Base-by-base conservation (phyloP, 2,329 filamentous ascomycete genomes). In the Cladosporium sp. region DNA sequence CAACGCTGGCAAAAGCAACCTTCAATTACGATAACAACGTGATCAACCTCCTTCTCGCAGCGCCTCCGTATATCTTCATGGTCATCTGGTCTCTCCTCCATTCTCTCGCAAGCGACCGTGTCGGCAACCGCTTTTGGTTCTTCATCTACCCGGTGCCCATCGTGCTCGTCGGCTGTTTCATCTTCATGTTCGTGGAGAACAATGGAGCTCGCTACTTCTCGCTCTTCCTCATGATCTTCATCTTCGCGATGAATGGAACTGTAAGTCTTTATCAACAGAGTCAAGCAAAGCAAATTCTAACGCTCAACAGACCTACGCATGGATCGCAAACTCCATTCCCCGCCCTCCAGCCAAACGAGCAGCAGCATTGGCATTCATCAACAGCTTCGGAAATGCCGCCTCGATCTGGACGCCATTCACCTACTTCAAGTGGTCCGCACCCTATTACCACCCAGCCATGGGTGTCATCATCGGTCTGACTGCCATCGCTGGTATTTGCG, bases 21-120 rank as follows among this genome's bases (percentile, higher is more conserved):
- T 65, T 96, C n/a, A 85, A 95, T 74, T 95, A 83, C 75, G 78
- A 81, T 17, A 28, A 37, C 20, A 83, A 87, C 9, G 76, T 89
- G 3, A 79, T 76, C 40, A 77, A 75, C 1, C 76, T 76, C 47
- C 73, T 78, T 12, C 67, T 78, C 3, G 74, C 76, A 57, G 75
- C 75, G 0, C 76, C 75, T 1, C 76, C 76, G 0, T 76, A 76
- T 55, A 66, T 66, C 34, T 67, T 73, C 58, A 66, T 69, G 8
- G 70, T 71, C 42, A 59, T 63, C 30, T 80, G 74, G 66, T 77
- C 75, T 37, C 64, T 82, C 22, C 63, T 64, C 5, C 78, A 82
- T 66, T 75, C 76, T 4, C 70, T 72, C 55, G 43, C 74, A 39
- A 80, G 78, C 5, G 80, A 82, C 66, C 74, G 69, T 15, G 30